Base-by-base conservation (phyloP, 768 basidiomycete species). In the Nidularia sp. region DNA sequence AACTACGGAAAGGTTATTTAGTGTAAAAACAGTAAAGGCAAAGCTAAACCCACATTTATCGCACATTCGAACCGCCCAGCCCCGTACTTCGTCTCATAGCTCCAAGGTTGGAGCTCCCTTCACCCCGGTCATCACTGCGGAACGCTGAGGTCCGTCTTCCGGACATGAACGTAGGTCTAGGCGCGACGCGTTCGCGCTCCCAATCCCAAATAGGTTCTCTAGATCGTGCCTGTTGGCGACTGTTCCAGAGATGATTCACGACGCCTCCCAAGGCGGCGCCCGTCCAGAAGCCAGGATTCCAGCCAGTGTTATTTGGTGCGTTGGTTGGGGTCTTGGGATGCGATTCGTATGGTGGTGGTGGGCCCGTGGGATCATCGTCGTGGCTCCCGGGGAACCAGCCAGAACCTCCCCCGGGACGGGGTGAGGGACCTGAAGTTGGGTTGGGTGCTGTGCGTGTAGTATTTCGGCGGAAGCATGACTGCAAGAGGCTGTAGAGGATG, bases 281-380 rank as follows among this genome's bases (percentile, higher is more conserved):
- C 1, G 88, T 86, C 88, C 86, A 94, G 64, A 96, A 94, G 2
- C 92, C 92, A 8, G 88, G 86, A 41, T 71, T 66, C 81, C 83
- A 84, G 33, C 72, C 71, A 41, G 4, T 46, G 49, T 53, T 59
- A 49, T 47, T 55, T 62, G 4, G 61, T 33, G 42, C 58, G 46
- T 49, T 53, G 45, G 6, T 51, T 53, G 12, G 66, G 65, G 34
- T 70, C 56, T 58, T 80, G 74, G 13, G 78, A 76, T 18, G 18
- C 18, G 18, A 18, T 18, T 18, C 18, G 15, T 88, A 85, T 0
- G 86, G 84, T 18, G 88, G 84, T 25, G 77, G 78, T 25, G 76
- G 65, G 32, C 68, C 65, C 56, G 65, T 67, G 49, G 61, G 63
- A 51, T 68, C 53, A 41, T 76, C 62, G 51, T 68, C 60, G 57